Evolutionary conservation across 495 filamentous ascomycete species (phyloP), one percentile per base, ranked within the genome.

Genomic region (Penicillium pancosmium): DNA sequence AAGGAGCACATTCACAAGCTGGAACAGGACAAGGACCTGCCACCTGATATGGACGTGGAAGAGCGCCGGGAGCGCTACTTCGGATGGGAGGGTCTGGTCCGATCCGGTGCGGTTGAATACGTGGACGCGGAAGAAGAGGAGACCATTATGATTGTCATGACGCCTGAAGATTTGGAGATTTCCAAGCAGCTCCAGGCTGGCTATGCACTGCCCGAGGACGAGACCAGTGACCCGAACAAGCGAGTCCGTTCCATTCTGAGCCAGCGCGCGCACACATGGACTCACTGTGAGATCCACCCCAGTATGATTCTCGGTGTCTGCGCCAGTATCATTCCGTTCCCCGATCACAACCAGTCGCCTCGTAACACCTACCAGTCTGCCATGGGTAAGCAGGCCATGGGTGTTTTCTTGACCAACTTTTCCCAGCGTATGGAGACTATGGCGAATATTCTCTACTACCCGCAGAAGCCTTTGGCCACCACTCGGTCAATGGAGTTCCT

Each of bases 351-450:
- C 71, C 94, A 92, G 84, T 97, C 92, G 57, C 94, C 94, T 59
- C 85, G 95, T 87, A 98, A 98, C 70, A 99, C 94, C 4, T 98
- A 98, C 76, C 95, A 99, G 69, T 97, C 94, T 65, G 94, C 94
- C 67, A 99, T 99, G 94, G 94, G 94, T 77, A 99, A 99, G 78
- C 94, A 99, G 82, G 94, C 94, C 50, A 99, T 99, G 95, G 94
- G 94, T 66, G 91, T 97, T 56, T 97, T 96, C 80, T 83, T 98
- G 36, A 98, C 95, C 12, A 99, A 98, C 68, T 98, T 92, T 68
- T 84, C 88, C 23, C 87, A 92, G 57, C 91, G 94, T 54, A 97
- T 98, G 94, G 94, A 99, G 66, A 99, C 94, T 15, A 98, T 99
- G 94, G 89, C 91, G 49, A 98, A 99, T 66, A 95, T 98, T 68